Conservation (phyloP, 2,329 filamentous ascomycete species). For the Raffaelea arxii region DNA sequence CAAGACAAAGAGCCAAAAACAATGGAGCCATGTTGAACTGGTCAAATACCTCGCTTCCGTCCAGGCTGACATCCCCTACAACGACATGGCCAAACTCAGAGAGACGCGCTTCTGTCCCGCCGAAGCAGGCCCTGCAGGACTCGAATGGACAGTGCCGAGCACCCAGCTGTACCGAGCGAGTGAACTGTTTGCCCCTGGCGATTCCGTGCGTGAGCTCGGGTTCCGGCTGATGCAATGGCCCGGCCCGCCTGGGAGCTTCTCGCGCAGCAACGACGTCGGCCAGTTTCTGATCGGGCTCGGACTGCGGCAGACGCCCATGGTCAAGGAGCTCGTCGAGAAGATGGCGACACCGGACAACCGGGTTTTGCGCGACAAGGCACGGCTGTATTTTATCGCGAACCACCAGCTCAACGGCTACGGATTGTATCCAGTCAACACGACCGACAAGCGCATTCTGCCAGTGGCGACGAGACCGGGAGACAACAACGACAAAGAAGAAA, state of each 20-base stretch:
- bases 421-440: conserved; percentile 46
- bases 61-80: conserved; percentile 72
- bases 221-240: conserved; percentile 80
- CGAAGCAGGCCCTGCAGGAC: conserved; percentile 49
- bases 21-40: conserved; percentile 89
- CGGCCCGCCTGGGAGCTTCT: conserved; percentile 51
- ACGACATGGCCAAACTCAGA: conserved; percentile 70
- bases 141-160: conserved; percentile 43
- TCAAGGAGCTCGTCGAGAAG: conserved; percentile 65
- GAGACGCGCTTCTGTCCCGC: conserved; percentile 75
- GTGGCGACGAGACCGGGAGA: conserved; percentile 34
- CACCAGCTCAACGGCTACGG: conserved; percentile 70
- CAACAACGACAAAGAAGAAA: conserved; percentile 29
- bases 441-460: conserved; percentile 57
- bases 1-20: conserved; percentile 24
- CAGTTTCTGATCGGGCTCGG: conserved; percentile 66
- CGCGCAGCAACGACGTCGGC: conserved; percentile 58
- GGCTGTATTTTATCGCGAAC: conserved; percentile 75
- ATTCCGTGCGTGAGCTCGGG: conserved; percentile 56
- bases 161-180: conserved; percentile 57
- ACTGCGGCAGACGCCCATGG: conserved; percentile 60
- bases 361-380: conserved; percentile 54
- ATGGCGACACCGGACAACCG: conserved; percentile 58
- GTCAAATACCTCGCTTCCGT: conserved; percentile 93
- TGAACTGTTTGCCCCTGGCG: conserved; percentile 74